Base-by-base conservation (phyloP, 2,329 filamentous ascomycete species). In the Tympanopsis confertula region DNA sequence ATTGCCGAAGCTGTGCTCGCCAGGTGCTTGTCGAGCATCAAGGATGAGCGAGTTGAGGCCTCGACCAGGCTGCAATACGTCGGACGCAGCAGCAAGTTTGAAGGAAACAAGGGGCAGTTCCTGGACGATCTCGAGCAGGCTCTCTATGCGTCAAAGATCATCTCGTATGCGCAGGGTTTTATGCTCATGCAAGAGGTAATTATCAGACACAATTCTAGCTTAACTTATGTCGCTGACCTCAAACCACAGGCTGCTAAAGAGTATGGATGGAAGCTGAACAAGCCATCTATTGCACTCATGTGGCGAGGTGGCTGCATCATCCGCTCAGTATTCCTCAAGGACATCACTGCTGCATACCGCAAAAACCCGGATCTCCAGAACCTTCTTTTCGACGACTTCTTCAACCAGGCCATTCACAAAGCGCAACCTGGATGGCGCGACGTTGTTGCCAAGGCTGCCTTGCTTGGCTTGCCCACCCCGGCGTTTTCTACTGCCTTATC, bases 231-330 rank as follows among this genome's bases (percentile, higher is more conserved):
- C 42, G 38, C 50, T 58, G 45, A 56, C 48, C 38, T 30, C 30
- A 35, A 17, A 38, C 38, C 47, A 41, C 50, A 91, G 85, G 89
- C 91, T 52, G 91, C 89, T 65, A 87, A 82, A 66, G 86, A 96
- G 65, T 98, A 93, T 71, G 66, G 68, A 52, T 98, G 91, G 91
- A 95, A 95, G 78, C 82, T 98, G 52, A 95, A 98, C 83, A 96
- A 96, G 83, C 91, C 91, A 48, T 94, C 93, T 54, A 98, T 98
- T 57, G 91, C 91, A 53, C 83, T 98, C 59, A 98, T 98, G 91
- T 98, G 91, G 91, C 86, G 91, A 63, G 91, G 91, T 70, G 91
- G 91, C 53, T 98, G 91, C 78, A 98, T 98, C 56, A 98, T 98
- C 70, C 89, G 91, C 65, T 96, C 91, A 49, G 91, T 98, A 59